A percentile compares a stretch with the other conserved stretches of the same genome.
Conservation (phyloP, 192 early-diverging fungal genomes). For the Coemansia sp. region DNA sequence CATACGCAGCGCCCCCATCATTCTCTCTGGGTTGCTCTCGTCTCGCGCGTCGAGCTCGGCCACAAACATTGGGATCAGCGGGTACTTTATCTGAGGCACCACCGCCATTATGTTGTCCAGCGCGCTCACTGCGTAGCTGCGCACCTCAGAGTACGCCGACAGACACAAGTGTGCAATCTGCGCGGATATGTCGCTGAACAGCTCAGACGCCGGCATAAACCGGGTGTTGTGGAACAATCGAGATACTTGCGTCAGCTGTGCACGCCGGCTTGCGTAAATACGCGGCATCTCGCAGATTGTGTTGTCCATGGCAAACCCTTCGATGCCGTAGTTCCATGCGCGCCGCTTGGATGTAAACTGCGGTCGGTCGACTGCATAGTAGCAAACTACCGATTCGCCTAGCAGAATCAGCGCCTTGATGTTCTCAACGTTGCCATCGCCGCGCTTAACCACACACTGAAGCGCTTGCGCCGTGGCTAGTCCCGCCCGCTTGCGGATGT, state of each 20-base stretch:
- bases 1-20: slow-evolving; percentile 46
- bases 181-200: slow-evolving; percentile 16
- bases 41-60: slow-evolving; percentile 34
- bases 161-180: slow-evolving; percentile 37
- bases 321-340: slow-evolving; percentile 32
- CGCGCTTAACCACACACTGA: slow-evolving; percentile 31
- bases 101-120: slow-evolving; percentile 32
- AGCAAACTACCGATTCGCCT: slow-evolving; percentile 30
- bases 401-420: slow-evolving; percentile 66
- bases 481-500: slow-evolving; percentile 57
- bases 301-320: slow-evolving; percentile 34
- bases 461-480: slow-evolving; percentile 55
- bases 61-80: slow-evolving; percentile 42
- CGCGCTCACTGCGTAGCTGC: slow-evolving; percentile 27
- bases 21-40: slow-evolving; percentile 39
- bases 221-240: slow-evolving; percentile 48
- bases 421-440: slow-evolving; percentile 77
- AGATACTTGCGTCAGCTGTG: slow-evolving; percentile 19
- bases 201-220: slow-evolving; percentile 19
- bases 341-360: slow-evolving; percentile 11
- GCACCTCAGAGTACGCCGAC: slow-evolving; percentile 45
- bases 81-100: slow-evolving; percentile 33
- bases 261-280: slow-evolving; percentile 24
- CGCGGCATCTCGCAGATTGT: slow-evolving; percentile 29
- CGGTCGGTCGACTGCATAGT: slow-evolving; percentile 31